Percentiles rank a stretch among this genome's conserved stretches.
These are phyloP conservation scores for Ustilago nuda DNA, from an alignment of 1,284 basidiomycete genomes.

Conservation along the genomic window DNA sequence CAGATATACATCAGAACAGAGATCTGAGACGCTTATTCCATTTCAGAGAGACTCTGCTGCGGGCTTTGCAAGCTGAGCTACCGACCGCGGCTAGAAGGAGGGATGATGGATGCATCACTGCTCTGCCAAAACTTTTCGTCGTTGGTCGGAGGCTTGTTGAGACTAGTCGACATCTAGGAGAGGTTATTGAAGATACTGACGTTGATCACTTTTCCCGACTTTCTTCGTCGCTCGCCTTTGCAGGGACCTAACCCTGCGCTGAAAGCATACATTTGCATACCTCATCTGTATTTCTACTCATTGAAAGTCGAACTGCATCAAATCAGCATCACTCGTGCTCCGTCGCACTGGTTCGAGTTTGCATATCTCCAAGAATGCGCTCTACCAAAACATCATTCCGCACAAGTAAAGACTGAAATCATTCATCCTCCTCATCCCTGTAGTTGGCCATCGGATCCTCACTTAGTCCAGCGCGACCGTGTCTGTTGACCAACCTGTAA, in stretches of 20 bases:
- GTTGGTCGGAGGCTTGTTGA: not conserved
- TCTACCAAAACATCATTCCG: no score
- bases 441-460: slow-evolving; percentile 93
- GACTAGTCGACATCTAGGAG: slow-evolving; percentile 6
- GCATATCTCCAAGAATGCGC: no score
- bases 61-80: not conserved
- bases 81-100: not conserved
- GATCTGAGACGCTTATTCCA: slow-evolving; percentile 42
- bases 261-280: not conserved
- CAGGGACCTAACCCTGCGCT: no score
- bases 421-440: slow-evolving; percentile 72
- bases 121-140: not conserved
- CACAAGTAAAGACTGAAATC: not conserved
- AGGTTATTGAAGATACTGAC: not conserved
- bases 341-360: not conserved
- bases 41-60: not conserved
- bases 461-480: slow-evolving; percentile 71
- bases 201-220: not conserved
- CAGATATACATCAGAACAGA: slow-evolving; percentile 46
- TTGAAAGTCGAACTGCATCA: not conserved
- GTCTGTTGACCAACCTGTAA: slow-evolving; percentile 75
- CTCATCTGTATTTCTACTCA: slow-evolving; percentile 16
- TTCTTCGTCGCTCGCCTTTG: not conserved
- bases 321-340: not conserved
- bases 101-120: not conserved